Conservation (phyloP, 352 stramenopile species). For the Halophytophthora batemanensis region DNA sequence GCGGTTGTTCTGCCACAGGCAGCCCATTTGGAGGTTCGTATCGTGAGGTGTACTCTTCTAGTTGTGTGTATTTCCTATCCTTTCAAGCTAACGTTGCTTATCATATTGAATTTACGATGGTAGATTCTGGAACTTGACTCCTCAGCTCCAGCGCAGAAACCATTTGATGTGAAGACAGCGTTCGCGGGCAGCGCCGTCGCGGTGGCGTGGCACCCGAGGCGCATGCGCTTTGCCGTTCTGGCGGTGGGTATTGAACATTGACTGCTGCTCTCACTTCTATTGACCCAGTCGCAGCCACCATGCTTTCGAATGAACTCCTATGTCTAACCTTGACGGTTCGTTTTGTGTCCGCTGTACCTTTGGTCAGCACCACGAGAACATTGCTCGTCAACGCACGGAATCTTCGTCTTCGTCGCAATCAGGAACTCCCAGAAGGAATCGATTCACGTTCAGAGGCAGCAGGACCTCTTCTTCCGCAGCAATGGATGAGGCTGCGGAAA, state of each 20-base stretch:
- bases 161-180: constrained; percentile 50
- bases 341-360: neutral
- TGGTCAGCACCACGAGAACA: constrained; percentile 50
- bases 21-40: constrained; percentile 52
- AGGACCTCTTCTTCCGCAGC: constrained; percentile 23
- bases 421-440: constrained; percentile 36
- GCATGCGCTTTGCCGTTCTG: constrained; percentile 45
- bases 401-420: constrained; percentile 35
- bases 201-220: constrained; percentile 60
- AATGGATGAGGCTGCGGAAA: constrained; percentile 25
- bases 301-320: neutral
- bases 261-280: too few species aligned
- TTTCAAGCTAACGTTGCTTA: neutral
- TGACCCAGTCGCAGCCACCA: neutral
- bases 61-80: neutral
- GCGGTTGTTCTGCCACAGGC: constrained; percentile 44
- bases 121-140: constrained; percentile 69
- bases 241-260: constrained; percentile 27
- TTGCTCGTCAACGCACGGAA: constrained; percentile 24
- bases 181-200: constrained; percentile 59
- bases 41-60: neutral
- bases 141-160: constrained; percentile 65
- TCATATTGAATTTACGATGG: too few species aligned
- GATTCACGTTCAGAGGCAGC: constrained; percentile 70
- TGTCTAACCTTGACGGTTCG: neutral